phyloP scores from a whole-genome alignment of 164 flowering plant genomes.

The Umbellularia californica region DNA sequence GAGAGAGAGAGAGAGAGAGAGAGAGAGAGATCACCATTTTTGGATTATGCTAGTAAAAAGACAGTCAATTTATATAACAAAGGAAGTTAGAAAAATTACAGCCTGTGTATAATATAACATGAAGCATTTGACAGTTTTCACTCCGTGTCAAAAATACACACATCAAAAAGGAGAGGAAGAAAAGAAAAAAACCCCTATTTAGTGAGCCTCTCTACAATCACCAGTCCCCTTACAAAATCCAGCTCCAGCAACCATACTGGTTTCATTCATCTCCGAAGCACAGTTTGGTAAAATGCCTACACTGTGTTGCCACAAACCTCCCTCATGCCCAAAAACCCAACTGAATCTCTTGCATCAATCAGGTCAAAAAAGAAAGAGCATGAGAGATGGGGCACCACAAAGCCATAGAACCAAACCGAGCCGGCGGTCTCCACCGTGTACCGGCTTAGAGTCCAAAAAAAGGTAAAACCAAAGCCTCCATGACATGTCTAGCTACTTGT shows the following conservation, averaged over 20 bases:
- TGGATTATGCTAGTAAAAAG: not conserved
- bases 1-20: conserved; percentile 11
- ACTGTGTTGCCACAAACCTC: not conserved
- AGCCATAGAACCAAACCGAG: not conserved
- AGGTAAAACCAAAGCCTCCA: too few relatives aligned
- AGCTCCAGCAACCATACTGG: not conserved
- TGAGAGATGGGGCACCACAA: not conserved
- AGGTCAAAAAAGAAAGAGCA: conserved; percentile 5
- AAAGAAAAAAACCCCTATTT: not conserved
- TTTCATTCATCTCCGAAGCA: not conserved
- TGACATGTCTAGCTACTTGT: conserved; percentile 6
- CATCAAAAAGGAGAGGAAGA: not conserved
- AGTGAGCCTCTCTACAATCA: not conserved
- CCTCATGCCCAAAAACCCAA: conserved; percentile 12
- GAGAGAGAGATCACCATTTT: not conserved
- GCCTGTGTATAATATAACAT: conserved; percentile 2
- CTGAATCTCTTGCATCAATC: not conserved
- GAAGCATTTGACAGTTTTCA: not conserved
- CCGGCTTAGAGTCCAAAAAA: not conserved
- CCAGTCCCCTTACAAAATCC: not conserved
- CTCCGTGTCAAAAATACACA: conserved; percentile 11
- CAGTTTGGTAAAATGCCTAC: conserved; percentile 11
- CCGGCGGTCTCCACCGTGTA: not conserved
- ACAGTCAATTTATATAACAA: not conserved
- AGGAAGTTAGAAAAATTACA: conserved; percentile 1